Evolutionary conservation across 1,284 basidiomycete species (phyloP), one percentile per base, ranked within the genome.

Genomic region (Apiotrichum montevideense): DNA sequence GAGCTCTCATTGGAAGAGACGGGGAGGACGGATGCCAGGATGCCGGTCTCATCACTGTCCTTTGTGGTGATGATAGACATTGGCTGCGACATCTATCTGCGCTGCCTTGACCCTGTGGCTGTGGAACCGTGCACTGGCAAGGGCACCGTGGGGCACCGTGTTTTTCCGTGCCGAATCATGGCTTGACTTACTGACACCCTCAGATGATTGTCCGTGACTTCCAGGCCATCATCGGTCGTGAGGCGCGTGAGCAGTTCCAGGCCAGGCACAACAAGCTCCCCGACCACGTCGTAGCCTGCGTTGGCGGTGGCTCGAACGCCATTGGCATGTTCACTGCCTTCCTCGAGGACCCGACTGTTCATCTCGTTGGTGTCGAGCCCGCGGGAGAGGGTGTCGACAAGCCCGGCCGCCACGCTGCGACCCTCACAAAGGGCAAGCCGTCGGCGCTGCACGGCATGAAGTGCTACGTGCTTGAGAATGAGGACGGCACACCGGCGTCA

Each of bases 241-340:
- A 99, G 78, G 95, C 98, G 79, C 97, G 93, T 78, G 79, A 80
- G 53, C 96, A 98, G 77, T 74, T 98, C 63, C 78, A 84, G 56
- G 86, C 84, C 55, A 79, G 78, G 57, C 81, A 81, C 49, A 87
- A 88, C 51, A 94, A 92, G 75, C 83, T 98, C 3, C 96, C 96
- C 9, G 93, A 98, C 65, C 89, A 85, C 6, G 85, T 98, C 29
- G 87, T 98, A 2, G 96, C 95, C 9, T 98, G 95, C 75, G 95
- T 98, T 46, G 96, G 95, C 44, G 95, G 95, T 57, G 96, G 96
- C 4, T 91, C 87, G 71, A 98, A 98, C 74, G 91, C 95, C 11
- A 98, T 99, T 42, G 95, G 96, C 39, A 87, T 92, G 3, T 97
- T 97, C 82, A 89, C 88, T 75, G 88, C 95, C 63, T 97, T 97